phyloP scores from a whole-genome alignment of 2,329 filamentous ascomycete genomes.

The Alternaria atra region DNA sequence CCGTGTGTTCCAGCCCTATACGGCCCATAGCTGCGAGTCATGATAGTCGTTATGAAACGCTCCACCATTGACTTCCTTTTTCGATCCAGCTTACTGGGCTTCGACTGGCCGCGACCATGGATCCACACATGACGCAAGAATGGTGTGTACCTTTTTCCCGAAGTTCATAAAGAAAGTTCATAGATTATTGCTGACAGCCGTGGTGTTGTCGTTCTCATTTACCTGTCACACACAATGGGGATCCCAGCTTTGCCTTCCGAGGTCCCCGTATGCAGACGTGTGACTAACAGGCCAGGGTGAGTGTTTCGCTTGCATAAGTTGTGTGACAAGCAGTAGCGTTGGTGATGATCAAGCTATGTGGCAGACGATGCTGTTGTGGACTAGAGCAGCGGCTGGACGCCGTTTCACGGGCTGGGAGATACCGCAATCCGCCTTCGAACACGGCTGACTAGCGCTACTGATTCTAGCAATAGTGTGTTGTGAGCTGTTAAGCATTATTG shows the following conservation, averaged over 20 bases:
- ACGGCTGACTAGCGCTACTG: slow-evolving; percentile 4
- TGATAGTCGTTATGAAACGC: background rate
- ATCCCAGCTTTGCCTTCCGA: slow-evolving; percentile 1
- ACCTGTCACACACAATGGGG: slow-evolving; percentile 2
- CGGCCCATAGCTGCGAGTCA: slow-evolving; percentile 14
- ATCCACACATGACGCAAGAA: slow-evolving; percentile 8
- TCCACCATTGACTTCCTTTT: slow-evolving; percentile 6
- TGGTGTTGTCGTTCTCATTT: slow-evolving; percentile 4
- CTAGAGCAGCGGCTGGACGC: slow-evolving; percentile 8
- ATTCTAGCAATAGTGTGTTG: slow-evolving; percentile 1
- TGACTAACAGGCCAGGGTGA: slow-evolving; percentile 12
- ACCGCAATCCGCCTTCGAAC: slow-evolving; percentile 4
- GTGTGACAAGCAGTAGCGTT: slow-evolving; percentile 12
- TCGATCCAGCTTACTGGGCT: slow-evolving; percentile 2
- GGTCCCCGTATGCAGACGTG: slow-evolving; percentile 7
- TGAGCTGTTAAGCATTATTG: background rate
- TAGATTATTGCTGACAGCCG: slow-evolving; percentile 10
- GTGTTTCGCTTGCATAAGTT: slow-evolving; percentile 7
- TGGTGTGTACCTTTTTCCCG: slow-evolving; percentile 2
- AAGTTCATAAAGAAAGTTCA: slow-evolving; percentile 5
- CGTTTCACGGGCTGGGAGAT: slow-evolving; percentile 8
- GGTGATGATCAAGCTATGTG: slow-evolving; percentile 2
- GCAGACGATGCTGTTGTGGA: slow-evolving; percentile 6
- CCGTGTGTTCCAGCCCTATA: slow-evolving; percentile 17
- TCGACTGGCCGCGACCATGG: slow-evolving; percentile 6